Base-by-base conservation (phyloP, 2,329 filamentous ascomycete genomes). In the Tolypocladium endophyticum region DNA sequence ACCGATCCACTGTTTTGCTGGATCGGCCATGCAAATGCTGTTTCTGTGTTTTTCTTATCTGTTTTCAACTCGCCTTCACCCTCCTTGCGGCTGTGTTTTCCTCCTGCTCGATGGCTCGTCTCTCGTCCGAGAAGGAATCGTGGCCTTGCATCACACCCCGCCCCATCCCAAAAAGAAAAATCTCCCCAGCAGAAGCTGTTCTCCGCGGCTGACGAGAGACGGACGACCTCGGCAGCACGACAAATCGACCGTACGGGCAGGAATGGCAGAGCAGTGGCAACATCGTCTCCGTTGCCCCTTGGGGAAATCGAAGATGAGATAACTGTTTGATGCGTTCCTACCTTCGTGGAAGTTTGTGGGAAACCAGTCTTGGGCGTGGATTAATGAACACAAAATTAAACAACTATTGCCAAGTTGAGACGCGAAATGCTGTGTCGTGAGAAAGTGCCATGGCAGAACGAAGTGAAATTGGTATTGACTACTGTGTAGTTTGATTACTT, bases 21-120 rank as follows among this genome's bases (percentile, higher is more conserved):
- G 65, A 66, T 66, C 64, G 69, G 65, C 61, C 64, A 69, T 68
- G 66, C 67, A 71, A 67, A 68, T 70, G 67, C 66, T 68, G 66
- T 67, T 65, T 63, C 61, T 62, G 64, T 62, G 64, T 64, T 61
- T 58, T 23, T 50, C 12, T 50, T 53, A 35, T 23, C 50, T 59
- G 57, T 59, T 56, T 52, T 58, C 41, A 20, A 58, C 55, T 61
- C 63, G 59, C 58, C 58, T 64, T 62, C 57, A 57, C 54, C 56
- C 55, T 55, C 57, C 52, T 52, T 55, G 47, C 58, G 60, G 58
- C 54, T 60, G 57, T 61, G 62, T 57, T 52, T 59, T 41, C 54
- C 43, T 35, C 45, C 45, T 25, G 33, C 35, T 30, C 5, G 50
- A 57, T 55, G 55, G 56, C 59, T 66, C 64, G 60, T 64, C 50